Evolutionary conservation across 2,329 filamentous ascomycete genomes (phyloP).

Genomic region (Verticillium isaacii): DNA sequence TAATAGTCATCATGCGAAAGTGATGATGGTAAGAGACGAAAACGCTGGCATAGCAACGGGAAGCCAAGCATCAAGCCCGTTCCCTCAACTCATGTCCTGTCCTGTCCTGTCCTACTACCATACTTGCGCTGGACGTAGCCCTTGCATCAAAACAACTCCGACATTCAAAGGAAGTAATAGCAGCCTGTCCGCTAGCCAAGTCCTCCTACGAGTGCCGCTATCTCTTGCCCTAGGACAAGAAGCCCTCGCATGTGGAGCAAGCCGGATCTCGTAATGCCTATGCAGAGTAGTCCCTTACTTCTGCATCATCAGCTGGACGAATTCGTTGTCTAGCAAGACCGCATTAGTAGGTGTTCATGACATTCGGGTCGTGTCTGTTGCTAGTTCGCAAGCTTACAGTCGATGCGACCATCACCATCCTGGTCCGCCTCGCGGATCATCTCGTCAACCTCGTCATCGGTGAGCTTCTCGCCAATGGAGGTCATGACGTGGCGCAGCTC

Average conservation of each 20-base stretch:
- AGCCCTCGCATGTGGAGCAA: background rate
- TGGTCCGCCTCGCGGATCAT: conserved; percentile 92
- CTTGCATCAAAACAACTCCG: background rate
- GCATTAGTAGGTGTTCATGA: background rate
- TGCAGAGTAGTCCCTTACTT: conserved; percentile 53
- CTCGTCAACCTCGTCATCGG: conserved; percentile 86
- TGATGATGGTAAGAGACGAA: conserved; percentile 6
- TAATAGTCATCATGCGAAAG: conserved; percentile 8
- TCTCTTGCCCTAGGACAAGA: background rate
- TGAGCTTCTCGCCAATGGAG: conserved; percentile 86
- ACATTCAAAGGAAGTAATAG: background rate
- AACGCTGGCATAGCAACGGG: conserved; percentile 5
- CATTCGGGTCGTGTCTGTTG: background rate
- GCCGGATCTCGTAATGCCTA: background rate
- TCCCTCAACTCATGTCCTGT: background rate
- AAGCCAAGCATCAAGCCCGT: background rate
- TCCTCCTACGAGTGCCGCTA: background rate
- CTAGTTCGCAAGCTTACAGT: conserved; percentile 55
- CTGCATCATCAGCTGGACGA: conserved; percentile 94
- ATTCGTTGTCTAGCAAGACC: conserved; percentile 68
- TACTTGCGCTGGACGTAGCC: background rate
- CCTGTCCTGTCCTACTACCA: background rate
- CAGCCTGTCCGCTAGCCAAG: background rate
- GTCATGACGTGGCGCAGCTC: conserved; percentile 90
- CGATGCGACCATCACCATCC: conserved; percentile 82